A percentile compares a stretch with the other conserved stretches of the same genome.
Conservation (phyloP, 306 rosid genomes). For the Vigna radiata region DNA sequence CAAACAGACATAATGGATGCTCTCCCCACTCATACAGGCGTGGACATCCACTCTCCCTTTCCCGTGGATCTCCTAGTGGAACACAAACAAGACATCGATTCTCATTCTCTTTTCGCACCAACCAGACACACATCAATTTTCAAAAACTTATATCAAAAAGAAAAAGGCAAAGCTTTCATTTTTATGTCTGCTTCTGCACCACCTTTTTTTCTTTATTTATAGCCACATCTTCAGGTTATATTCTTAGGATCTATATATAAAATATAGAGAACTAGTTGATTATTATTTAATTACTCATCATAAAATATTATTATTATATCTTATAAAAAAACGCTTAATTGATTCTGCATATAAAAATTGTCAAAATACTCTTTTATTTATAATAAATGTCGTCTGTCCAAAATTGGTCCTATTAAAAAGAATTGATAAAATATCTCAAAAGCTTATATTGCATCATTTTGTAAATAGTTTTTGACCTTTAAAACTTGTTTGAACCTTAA, state of each 20-base stretch:
- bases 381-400: slow-evolving; percentile 25
- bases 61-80: slow-evolving; percentile 49
- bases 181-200: slow-evolving; percentile 45
- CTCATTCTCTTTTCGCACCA: slow-evolving; percentile 42
- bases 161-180: slow-evolving; percentile 25
- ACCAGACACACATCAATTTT: slow-evolving; percentile 10
- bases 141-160: not conserved
- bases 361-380: too few species aligned
- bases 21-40: slow-evolving; percentile 59
- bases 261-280: too few species aligned
- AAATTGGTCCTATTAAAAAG: not conserved
- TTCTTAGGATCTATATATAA: slow-evolving; percentile 43
- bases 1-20: slow-evolving; percentile 50
- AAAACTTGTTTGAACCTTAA: too few species aligned
- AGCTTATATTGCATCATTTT: not conserved
- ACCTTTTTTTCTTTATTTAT: slow-evolving; percentile 44
- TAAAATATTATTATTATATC: too few species aligned
- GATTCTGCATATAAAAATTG: too few species aligned
- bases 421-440: not conserved
- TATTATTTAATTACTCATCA: too few species aligned
- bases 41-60: slow-evolving; percentile 54
- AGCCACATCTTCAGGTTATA: slow-evolving; percentile 52
- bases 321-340: too few species aligned
- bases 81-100: slow-evolving; percentile 54
- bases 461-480: too few species aligned